Evolutionary conservation across 441 rosid genomes (phyloP).

Genomic region (Eutrema salsugineum): DNA sequence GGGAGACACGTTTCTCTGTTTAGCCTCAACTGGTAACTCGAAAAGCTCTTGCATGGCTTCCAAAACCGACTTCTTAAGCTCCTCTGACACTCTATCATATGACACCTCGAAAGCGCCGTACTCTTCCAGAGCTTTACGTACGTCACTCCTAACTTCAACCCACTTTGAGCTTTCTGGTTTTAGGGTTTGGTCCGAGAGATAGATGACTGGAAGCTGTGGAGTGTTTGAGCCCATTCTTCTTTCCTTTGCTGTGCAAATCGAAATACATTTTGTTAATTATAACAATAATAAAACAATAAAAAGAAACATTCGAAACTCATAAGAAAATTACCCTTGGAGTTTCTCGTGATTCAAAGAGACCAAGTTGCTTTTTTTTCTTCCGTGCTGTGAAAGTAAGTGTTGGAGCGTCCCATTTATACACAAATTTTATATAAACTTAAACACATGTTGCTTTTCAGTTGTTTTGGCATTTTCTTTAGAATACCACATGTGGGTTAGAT

Average conservation of each 20-base stretch:
- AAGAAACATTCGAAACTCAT: neutral
- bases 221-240: conserved; percentile 35
- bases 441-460: neutral
- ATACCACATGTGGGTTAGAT: neutral
- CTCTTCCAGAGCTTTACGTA: conserved; percentile 42
- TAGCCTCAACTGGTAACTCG: conserved; percentile 43
- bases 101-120: conserved; percentile 58
- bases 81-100: conserved; percentile 37
- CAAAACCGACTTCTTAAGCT: conserved; percentile 24
- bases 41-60: conserved; percentile 43
- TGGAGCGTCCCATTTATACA: neutral
- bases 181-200: conserved; percentile 37
- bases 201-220: conserved; percentile 41
- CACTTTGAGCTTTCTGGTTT: conserved; percentile 44
- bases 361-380: neutral
- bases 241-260: neutral
- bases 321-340: conserved; percentile 3
- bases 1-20: conserved; percentile 34
- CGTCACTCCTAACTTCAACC: conserved; percentile 35
- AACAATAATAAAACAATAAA: neutral
- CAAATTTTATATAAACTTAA: neutral
- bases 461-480: neutral
- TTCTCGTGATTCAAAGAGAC: neutral
- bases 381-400: neutral
- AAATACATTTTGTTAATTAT: neutral